These are phyloP conservation scores for Fusarium tupiense DNA, from an alignment of 2,329 filamentous ascomycete genomes.

Conservation along the genomic window DNA sequence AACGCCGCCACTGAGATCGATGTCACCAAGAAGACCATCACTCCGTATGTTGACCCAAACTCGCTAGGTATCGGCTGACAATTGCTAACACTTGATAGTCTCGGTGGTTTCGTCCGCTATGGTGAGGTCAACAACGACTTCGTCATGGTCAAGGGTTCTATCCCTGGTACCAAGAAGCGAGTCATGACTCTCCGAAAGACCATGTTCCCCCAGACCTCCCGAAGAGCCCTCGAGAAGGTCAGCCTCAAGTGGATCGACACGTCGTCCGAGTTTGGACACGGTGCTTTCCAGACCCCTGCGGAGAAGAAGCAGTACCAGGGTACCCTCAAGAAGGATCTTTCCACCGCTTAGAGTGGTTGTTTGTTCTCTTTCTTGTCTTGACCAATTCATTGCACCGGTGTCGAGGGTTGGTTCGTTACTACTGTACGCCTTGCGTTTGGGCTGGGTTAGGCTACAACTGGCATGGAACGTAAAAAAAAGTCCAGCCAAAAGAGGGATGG, in stretches of 20 bases:
- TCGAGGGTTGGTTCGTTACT: constrained; percentile 57
- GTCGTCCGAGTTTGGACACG: constrained; percentile 99
- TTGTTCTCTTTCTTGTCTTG: constrained; percentile 57
- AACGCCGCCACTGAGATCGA: constrained; percentile 96
- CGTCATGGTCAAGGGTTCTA: constrained; percentile 95
- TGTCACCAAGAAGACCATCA: constrained; percentile 99
- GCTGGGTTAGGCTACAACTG: constrained; percentile 50
- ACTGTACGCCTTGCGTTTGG: constrained; percentile 46
- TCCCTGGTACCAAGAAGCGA: constrained; percentile 99
- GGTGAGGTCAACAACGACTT: constrained; percentile 99
- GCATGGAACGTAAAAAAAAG: constrained; percentile 49
- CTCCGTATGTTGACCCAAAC: constrained; percentile 78
- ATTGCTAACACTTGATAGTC: constrained; percentile 63
- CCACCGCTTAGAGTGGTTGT: constrained; percentile 54
- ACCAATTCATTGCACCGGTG: constrained; percentile 62
- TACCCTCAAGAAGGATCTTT: constrained; percentile 98
- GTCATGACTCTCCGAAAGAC: constrained; percentile 99
- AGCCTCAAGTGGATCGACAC: constrained; percentile 99
- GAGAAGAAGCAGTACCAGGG: constrained; percentile 99
- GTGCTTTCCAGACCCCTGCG: constrained; percentile 97
- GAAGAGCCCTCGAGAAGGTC: constrained; percentile 98
- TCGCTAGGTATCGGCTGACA: not conserved
- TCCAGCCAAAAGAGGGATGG: constrained; percentile 50
- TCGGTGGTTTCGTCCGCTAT: constrained; percentile 99
- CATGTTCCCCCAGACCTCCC: constrained; percentile 96